Percentiles rank a stretch among this genome's conserved stretches.
phyloP scores from a whole-genome alignment of 441 rosid genomes.

The Brassica hybrid region DNA sequence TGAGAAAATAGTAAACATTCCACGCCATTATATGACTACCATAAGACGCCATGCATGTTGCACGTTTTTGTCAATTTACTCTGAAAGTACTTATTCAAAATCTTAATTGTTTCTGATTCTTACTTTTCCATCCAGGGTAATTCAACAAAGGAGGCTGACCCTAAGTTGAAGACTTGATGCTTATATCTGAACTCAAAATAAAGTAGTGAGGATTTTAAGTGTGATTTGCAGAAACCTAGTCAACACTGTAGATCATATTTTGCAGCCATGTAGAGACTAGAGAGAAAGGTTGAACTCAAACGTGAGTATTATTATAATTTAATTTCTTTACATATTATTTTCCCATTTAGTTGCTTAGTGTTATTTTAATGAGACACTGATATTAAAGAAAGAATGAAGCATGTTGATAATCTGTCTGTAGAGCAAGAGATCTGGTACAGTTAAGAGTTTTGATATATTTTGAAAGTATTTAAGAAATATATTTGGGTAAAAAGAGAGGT shows the following conservation, averaged over 20 bases:
- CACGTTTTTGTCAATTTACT: conserved; percentile 11
- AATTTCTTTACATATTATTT: background rate
- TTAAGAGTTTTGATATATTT: conserved; percentile 16
- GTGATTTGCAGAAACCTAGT: background rate
- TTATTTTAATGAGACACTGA: background rate
- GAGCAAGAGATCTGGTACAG: background rate
- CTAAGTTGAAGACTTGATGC: conserved; percentile 20
- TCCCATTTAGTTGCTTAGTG: background rate
- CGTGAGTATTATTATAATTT: background rate
- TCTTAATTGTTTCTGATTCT: background rate
- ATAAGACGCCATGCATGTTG: conserved; percentile 2
- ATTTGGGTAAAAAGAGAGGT: conserved; percentile 10
- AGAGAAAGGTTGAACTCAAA: background rate
- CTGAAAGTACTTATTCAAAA: too few relatives aligned
- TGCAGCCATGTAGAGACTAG: conserved; percentile 9
- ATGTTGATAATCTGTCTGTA: conserved; percentile 3
- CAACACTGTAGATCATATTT: background rate
- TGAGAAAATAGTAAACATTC: background rate
- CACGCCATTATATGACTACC: background rate
- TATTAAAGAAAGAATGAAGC: conserved; percentile 11
- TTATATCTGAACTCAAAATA: background rate
- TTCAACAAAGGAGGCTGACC: conserved; percentile 2
- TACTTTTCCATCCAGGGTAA: background rate
- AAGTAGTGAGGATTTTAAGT: background rate
- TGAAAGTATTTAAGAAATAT: conserved; percentile 7